A percentile compares a stretch with the other conserved stretches of the same genome.
Evolutionary conservation across 768 basidiomycete genomes (phyloP).

Genomic region (Podaxis sp.): DNA sequence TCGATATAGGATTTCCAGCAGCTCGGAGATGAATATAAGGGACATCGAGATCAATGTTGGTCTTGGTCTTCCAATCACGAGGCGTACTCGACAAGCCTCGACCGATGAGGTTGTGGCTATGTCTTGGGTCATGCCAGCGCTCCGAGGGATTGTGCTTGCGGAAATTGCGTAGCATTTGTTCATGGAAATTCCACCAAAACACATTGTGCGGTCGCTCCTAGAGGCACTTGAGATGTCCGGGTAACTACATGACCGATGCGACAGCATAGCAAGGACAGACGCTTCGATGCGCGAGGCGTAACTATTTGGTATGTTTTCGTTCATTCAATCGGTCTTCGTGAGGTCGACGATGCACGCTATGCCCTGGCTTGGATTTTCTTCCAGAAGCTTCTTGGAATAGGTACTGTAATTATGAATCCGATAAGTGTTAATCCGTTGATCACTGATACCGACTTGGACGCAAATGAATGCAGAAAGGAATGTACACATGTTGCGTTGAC

Average conservation of each 20-base stretch:
- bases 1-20: background rate
- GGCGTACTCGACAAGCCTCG: background rate
- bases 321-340: background rate
- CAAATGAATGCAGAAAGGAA: background rate
- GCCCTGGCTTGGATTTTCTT: background rate
- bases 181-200: background rate
- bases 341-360: background rate
- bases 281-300: conserved; percentile 2
- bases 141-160: background rate
- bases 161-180: background rate
- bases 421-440: background rate
- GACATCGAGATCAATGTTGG: background rate
- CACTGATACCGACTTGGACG: background rate
- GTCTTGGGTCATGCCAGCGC: background rate
- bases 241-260: background rate
- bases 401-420: background rate
- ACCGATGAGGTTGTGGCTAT: background rate
- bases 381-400: conserved; percentile 4
- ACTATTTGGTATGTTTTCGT: background rate
- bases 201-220: background rate
- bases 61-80: background rate
- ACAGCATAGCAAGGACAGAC: background rate
- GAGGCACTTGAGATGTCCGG: background rate
- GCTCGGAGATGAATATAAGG: background rate
- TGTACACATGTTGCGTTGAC: background rate